Base-by-base conservation (phyloP, 2,329 filamentous ascomycete species). In the Sclerotinia minor region DNA sequence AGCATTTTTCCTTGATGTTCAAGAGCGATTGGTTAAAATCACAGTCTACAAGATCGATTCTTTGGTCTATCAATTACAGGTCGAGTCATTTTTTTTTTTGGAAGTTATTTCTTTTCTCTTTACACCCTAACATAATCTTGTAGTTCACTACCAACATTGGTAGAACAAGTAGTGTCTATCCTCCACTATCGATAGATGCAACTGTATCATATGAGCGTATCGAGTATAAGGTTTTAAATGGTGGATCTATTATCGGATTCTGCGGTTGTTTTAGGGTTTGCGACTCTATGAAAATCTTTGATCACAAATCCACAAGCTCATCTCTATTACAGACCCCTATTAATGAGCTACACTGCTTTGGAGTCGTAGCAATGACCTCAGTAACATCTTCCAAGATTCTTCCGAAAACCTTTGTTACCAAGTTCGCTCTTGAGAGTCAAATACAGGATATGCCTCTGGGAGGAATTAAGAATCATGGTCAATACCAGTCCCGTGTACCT, bases 31-130 rank as follows among this genome's bases (percentile, higher is more conserved):
- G 60, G 49, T 65, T 24, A 67, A 57, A 53, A 49, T 70, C 13
- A 70, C 35, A 41, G 67, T 52, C 53, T 70, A 70, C 49, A 67
- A 67, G 32, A 55, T 67, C 32, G 50, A 24, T 47, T 65, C 69
- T 67, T 35, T 70, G 38, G 58, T 67, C 55, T 65, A 19, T 60
- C 55, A 69, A 61, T 64, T 70, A 55, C 57, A 69, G 32, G 69
- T 70, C 11, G 35, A 38, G 35, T 38, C 9, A n/a, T 49, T 64
- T 69, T 41, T 17, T 49, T 64, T 69, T 41, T 17, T 38, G 35
- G 7, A 38, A 38, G 11, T 38, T 9, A 38, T 38, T 9, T 38
- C 35, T 38, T 38, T 9, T 38, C 35, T 38, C 9, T 38, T 9
- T 38, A 38, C 49, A 9, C 47, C 6, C 58, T 45, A 32, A 55